Evolutionary conservation across 495 filamentous ascomycete species (phyloP).

Genomic region (Hyphodiscus hymeniophilus): DNA sequence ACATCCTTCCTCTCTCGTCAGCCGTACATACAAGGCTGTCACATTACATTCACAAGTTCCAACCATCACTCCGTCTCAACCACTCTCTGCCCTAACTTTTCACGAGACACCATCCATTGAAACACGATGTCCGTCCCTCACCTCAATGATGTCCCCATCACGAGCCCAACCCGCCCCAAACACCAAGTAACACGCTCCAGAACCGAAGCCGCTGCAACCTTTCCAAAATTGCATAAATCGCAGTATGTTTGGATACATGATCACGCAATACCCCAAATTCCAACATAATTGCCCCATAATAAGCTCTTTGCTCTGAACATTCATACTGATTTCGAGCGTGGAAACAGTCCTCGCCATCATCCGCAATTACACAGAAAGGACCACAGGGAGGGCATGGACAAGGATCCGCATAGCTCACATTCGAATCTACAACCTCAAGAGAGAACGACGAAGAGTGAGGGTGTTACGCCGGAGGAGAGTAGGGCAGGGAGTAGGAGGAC

Average conservation of each 20-base stretch:
- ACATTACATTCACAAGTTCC: slow-evolving; percentile 10
- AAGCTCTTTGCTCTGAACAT: too few species aligned
- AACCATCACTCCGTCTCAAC: slow-evolving; percentile 4
- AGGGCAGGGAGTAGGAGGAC: slow-evolving; percentile 33
- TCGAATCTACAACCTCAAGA: slow-evolving; percentile 17
- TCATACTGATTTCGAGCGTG: too few species aligned
- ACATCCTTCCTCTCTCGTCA: slow-evolving; percentile 13
- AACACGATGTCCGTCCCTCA: not conserved
- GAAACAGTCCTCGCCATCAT: slow-evolving; percentile 25
- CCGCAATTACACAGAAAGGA: slow-evolving; percentile 28
- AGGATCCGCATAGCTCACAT: slow-evolving; percentile 24
- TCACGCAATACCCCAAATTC: too few species aligned
- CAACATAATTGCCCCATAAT: slow-evolving; percentile 9
- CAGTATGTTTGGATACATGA: slow-evolving; percentile 29
- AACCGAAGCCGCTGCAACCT: slow-evolving; percentile 39
- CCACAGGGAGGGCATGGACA: slow-evolving; percentile 10
- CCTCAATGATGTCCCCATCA: slow-evolving; percentile 8
- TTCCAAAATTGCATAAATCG: slow-evolving; percentile 17
- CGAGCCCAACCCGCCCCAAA: slow-evolving; percentile 30
- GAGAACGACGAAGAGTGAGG: slow-evolving; percentile 26
- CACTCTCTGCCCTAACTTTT: not conserved
- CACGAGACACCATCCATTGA: not conserved
- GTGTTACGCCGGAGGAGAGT: slow-evolving; percentile 33
- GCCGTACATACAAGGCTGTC: slow-evolving; percentile 9
- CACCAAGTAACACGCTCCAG: slow-evolving; percentile 38